These are phyloP conservation scores for Debaryomyces udenii DNA, from an alignment of 1,139 yeast genomes.

Conservation along the genomic window DNA sequence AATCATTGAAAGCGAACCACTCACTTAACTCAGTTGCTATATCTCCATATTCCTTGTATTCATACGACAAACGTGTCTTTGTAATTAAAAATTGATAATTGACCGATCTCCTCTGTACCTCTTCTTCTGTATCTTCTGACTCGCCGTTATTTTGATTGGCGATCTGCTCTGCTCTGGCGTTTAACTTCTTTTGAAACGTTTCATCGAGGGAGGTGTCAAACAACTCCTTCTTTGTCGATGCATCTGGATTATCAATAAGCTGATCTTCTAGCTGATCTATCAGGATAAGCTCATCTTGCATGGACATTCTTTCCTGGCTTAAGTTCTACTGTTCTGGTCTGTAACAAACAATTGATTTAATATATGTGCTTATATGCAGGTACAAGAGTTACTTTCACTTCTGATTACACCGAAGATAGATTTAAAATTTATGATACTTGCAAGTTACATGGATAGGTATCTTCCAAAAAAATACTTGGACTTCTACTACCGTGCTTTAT, in stretches of 20 bases:
- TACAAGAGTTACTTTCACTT: too few species aligned
- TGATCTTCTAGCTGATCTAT: constrained; percentile 51
- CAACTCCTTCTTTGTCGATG: constrained; percentile 36
- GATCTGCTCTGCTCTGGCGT: constrained; percentile 49
- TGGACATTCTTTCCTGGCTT: constrained; percentile 11
- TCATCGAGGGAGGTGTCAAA: constrained; percentile 40
- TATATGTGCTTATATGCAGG: not conserved
- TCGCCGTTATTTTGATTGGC: constrained; percentile 19
- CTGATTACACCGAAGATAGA: too few species aligned
- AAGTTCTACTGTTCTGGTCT: not conserved
- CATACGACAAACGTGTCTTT: constrained; percentile 48
- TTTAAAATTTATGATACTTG: too few species aligned
- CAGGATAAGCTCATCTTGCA: constrained; percentile 44
- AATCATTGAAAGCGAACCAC: constrained; percentile 66
- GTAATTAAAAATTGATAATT: constrained; percentile 36
- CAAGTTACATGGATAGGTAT: too few species aligned
- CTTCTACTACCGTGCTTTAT: too few species aligned
- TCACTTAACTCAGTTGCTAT: constrained; percentile 55
- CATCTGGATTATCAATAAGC: constrained; percentile 51
- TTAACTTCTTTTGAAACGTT: constrained; percentile 48
- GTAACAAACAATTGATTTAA: not conserved
- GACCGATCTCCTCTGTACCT: constrained; percentile 1
- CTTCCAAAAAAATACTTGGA: too few species aligned
- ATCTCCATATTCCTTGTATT: constrained; percentile 41
- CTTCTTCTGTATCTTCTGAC: constrained; percentile 6